Evolutionary conservation across 257 asterid species (phyloP).

Genomic region (Datura wrightii): DNA sequence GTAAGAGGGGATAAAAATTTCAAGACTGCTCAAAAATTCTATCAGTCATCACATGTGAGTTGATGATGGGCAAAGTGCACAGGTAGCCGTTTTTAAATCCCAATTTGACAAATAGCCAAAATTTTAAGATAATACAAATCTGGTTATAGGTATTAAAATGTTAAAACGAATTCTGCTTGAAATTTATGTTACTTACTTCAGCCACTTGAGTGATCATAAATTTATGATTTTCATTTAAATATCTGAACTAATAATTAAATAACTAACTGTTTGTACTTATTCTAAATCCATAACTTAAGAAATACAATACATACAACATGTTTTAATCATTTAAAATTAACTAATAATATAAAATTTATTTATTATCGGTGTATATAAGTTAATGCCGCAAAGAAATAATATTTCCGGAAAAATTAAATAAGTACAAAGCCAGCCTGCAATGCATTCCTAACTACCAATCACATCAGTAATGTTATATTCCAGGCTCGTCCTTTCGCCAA

Average conservation of each 20-base stretch:
- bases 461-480: conserved; percentile 18
- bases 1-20: too few species aligned
- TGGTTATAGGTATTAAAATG: not conserved
- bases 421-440: not conserved
- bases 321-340: not conserved
- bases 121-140: not conserved
- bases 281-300: not conserved
- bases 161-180: not conserved
- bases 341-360: not conserved
- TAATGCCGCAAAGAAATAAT: not conserved
- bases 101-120: not conserved
- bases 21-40: too few species aligned
- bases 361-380: not conserved
- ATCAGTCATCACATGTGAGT: not conserved
- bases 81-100: not conserved
- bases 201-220: too few species aligned
- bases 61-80: not conserved
- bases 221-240: not conserved
- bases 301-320: not conserved
- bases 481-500: not conserved
- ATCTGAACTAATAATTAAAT: not conserved
- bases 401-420: not conserved
- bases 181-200: not conserved
- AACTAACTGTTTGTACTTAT: not conserved
- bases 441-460: conserved; percentile 28